Base-by-base conservation (phyloP, 106 monocot genomes). In the Xerophyta viscosa region DNA sequence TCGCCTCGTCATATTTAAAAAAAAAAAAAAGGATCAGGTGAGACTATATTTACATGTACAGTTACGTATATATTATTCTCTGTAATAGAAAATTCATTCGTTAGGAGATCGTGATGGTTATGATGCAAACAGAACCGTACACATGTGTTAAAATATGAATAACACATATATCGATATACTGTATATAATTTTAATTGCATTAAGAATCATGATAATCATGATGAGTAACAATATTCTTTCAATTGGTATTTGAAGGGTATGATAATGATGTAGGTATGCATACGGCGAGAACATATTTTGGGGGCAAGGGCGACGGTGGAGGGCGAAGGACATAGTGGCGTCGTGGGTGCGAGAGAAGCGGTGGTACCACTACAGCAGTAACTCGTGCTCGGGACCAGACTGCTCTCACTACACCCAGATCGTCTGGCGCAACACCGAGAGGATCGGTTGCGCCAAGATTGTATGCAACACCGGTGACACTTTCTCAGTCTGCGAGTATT, bases 401-500 rank as follows among this genome's bases (percentile, higher is more conserved):
- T 80, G 80, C 61, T 48, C 43, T 21, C 74, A 79, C 65, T 79
- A 79, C 65, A 79, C 79, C 1, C 74, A 79, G 64, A 44, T 79
- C 13, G 69, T 79, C 1, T 74, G 80, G 80, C 41, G 69, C 0
- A 70, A 24, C 13, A 64, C 80, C 3, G n/a, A 51, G 52, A 15
- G 13, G 23, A 17, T 80, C 19, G 80, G 80, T 0, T 80, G 80
- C 31, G 79, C 70, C 25, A 54, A 49, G 47, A 62, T 70, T 59
- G 37, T 55, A 0, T 76, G 76, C 49, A 6, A n/a, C 26, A 66
- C 11, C 33, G 64, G 60, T 21, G 65, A 63, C 17, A 54, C 62
- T 26, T 70, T 70, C 41, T 14, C 55, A 27, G 45, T 27, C 19
- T 71, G 76, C 49, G 52, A 66, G 36, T 77, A 77, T 41, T 27